Percentiles rank a stretch among this genome's conserved stretches.
Conservation (phyloP, 257 asterid genomes). For the Sherardia arvensis region DNA sequence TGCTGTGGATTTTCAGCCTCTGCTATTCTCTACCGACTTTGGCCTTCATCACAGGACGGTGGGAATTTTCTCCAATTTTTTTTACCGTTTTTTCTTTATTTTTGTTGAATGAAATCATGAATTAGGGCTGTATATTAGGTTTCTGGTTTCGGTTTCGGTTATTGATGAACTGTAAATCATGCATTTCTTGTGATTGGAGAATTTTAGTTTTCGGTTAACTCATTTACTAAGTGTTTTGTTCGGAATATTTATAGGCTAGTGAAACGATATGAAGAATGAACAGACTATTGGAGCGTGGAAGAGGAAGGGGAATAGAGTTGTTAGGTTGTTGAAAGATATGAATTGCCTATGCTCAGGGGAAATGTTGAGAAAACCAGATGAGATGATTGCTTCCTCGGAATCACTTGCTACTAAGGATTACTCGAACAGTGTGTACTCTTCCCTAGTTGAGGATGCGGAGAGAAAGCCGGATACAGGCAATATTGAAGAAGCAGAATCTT, state of each 20-base stretch:
- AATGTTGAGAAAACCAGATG: conserved; percentile 27
- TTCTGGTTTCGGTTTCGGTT: conserved; percentile 8
- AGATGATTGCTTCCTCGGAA: conserved; percentile 46
- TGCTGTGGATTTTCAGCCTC: conserved; percentile 30
- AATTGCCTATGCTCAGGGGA: conserved; percentile 62
- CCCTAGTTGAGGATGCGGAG: conserved; percentile 47
- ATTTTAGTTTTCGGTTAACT: neutral
- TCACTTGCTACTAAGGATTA: conserved; percentile 47
- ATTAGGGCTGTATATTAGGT: neutral
- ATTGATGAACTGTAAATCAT: neutral
- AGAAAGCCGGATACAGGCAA: conserved; percentile 59
- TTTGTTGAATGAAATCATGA: neutral
- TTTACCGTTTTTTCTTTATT: neutral
- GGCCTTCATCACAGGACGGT: conserved; percentile 41
- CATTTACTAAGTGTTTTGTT: too few relatives aligned
- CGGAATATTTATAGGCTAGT: conserved; percentile 24
- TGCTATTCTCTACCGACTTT: conserved; percentile 19
- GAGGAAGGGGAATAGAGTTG: conserved; percentile 14
- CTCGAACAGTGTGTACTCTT: conserved; percentile 40
- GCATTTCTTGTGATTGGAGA: neutral
- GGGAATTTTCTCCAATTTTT: neutral
- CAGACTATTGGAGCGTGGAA: conserved; percentile 24
- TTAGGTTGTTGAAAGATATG: conserved; percentile 44
- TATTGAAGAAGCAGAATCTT: conserved; percentile 83
- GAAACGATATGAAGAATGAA: conserved; percentile 41